phyloP scores from a whole-genome alignment of 768 basidiomycete species.

The Boletales sp. region DNA sequence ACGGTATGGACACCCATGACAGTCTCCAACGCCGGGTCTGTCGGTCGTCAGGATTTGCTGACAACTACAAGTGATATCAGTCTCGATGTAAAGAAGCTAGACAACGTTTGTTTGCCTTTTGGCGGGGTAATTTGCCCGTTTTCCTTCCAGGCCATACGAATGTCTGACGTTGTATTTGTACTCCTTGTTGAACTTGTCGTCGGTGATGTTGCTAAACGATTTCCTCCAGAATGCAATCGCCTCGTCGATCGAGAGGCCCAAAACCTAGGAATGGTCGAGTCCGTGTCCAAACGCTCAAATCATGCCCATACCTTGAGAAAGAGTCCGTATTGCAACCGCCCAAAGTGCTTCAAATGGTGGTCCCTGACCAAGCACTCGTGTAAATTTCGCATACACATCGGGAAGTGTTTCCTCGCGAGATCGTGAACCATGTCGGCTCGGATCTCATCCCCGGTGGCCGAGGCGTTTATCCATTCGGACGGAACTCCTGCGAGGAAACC shows the following conservation, averaged over 20 bases:
- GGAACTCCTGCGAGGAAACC: conserved; percentile 91
- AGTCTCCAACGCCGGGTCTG: conserved; percentile 64
- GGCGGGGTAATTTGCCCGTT: conserved; percentile 90
- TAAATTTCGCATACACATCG: conserved; percentile 90
- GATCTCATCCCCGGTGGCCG: conserved; percentile 59
- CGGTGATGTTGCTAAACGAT: conserved; percentile 72
- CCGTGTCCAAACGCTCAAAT: neutral
- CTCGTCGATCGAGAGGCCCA: conserved; percentile 93
- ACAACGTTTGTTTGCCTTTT: conserved; percentile 56
- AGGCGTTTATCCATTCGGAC: conserved; percentile 68
- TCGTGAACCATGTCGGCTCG: conserved; percentile 95
- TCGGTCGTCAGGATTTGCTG: conserved; percentile 75
- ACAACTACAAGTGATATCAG: conserved; percentile 54
- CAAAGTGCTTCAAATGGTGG: conserved; percentile 89
- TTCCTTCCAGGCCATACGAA: conserved; percentile 90
- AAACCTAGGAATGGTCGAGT: conserved; percentile 49
- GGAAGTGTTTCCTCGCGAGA: conserved; percentile 84
- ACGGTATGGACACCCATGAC: conserved; percentile 90
- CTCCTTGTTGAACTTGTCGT: conserved; percentile 97
- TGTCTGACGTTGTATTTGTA: conserved; percentile 98
- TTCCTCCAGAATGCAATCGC: conserved; percentile 91
- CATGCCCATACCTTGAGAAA: conserved; percentile 78
- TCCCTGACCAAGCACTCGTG: conserved; percentile 76
- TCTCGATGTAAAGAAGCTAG: neutral
- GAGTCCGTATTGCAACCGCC: conserved; percentile 84